Conservation (phyloP, 2,329 filamentous ascomycete species). For the Ophiostoma sp. region DNA sequence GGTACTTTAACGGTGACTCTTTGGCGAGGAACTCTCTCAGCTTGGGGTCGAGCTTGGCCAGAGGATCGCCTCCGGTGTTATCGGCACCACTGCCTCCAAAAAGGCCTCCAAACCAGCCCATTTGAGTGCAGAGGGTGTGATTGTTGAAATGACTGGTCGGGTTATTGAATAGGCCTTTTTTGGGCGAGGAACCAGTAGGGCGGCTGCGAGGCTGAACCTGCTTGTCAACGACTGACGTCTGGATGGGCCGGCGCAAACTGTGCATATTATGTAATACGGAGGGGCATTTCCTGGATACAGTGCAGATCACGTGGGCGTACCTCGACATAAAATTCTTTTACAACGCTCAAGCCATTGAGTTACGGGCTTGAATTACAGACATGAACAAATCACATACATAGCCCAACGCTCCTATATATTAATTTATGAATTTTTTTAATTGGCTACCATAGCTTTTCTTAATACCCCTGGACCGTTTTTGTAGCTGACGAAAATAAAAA, state of each 20-base stretch:
- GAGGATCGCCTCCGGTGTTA: constrained; percentile 47
- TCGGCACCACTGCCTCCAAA: constrained; percentile 35
- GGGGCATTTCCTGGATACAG: neutral
- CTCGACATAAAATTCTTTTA: neutral
- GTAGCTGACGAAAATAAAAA: constrained; percentile 16
- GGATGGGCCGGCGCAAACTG: constrained; percentile 13
- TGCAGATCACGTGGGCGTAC: neutral
- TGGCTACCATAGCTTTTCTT: constrained; percentile 22
- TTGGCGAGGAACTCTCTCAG: constrained; percentile 79
- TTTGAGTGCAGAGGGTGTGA: constrained; percentile 30
- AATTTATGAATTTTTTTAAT: constrained; percentile 21
- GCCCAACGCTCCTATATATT: neutral
- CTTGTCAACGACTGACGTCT: neutral
- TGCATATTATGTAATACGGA: constrained; percentile 11
- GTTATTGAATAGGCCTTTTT: neutral
- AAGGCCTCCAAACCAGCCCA: constrained; percentile 56
- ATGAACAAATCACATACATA: neutral
- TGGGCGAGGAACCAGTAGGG: neutral
- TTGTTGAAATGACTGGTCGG: no score
- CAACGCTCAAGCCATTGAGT: neutral
- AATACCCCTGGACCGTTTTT: constrained; percentile 22
- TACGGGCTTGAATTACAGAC: neutral
- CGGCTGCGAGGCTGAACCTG: constrained; percentile 1
- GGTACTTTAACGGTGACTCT: constrained; percentile 65
- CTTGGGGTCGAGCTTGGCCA: constrained; percentile 72